Base-by-base conservation (phyloP, 139 green algal genomes). In the Coelastrella sp. region DNA sequence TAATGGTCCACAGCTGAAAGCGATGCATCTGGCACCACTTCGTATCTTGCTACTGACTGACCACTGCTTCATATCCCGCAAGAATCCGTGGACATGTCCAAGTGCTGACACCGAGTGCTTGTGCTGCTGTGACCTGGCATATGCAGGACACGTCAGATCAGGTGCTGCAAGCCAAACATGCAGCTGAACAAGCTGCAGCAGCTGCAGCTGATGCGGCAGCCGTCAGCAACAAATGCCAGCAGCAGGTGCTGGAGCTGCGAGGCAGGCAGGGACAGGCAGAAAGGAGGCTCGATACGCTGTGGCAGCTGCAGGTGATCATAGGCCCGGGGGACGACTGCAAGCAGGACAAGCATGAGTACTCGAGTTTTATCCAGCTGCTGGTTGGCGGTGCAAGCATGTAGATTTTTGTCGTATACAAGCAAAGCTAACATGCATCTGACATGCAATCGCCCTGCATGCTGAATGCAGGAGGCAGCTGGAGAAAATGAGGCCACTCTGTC, bases 221-320 rank as follows among this genome's bases (percentile, higher is more conserved):
- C 10, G 32, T 32, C 17, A 22, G 22, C n/a, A 54, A 10, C 2
- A 73, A 58, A 14, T 90, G 73, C 32, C 74, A 76, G 85, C 59
- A 75, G 73, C 73, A 90, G 22, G 85, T 83, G 73, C 59, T 75
- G 56, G 73, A 90, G 85, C 85, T 90, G 11, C 57, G 73, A 19
- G 85, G 85, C 7, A 60, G 85, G 22, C 85, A 90, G 4, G 85
- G 85, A 56, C 85, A 90, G 73, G 74, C 74, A 17, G 85, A 90
- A 20, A 58, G 85, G 23, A 59, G 85, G 20, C 74, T 90, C 58
- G 85, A 90, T n/a, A 83, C 73, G 13, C 85, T 90, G 22, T 90
- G 85, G 85, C 85, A 90, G 84, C 57, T 82, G 73, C 71, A 89
- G 84, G 84, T 81, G 13, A 22, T n/a, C 14, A 8, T 76, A 32